Evolutionary conservation across 371 early-diverging fungal genomes (phyloP).

Genomic region (Mucor irregularis): DNA sequence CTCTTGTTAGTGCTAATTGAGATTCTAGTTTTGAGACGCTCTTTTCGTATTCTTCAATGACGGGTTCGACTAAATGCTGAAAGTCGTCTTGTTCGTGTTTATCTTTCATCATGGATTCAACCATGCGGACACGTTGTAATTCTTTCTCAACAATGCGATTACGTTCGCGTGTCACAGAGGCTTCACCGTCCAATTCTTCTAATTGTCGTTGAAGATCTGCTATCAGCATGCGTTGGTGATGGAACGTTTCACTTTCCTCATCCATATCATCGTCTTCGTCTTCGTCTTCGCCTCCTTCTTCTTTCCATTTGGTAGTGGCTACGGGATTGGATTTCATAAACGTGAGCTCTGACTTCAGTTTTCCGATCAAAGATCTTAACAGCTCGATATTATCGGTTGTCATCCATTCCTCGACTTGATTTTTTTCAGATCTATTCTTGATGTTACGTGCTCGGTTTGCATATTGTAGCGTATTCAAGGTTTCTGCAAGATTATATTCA

Average conservation of each 20-base stretch:
- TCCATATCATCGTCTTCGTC: slow-evolving; percentile 17
- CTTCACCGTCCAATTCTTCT: slow-evolving; percentile 44
- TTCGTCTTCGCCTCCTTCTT: slow-evolving; percentile 13
- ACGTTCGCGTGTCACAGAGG: slow-evolving; percentile 36
- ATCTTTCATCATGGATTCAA: slow-evolving; percentile 4
- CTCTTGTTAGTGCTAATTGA: slow-evolving; percentile 56
- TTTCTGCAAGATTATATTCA: slow-evolving; percentile 83
- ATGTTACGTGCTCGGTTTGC: slow-evolving; percentile 89
- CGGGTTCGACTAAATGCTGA: slow-evolving; percentile 63
- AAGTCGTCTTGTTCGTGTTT: slow-evolving; percentile 33
- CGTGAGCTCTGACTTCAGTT: slow-evolving; percentile 57
- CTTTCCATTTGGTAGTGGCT: neutral
- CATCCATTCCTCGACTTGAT: slow-evolving; percentile 69
- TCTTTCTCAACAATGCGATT: slow-evolving; percentile 42
- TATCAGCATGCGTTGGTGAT: slow-evolving; percentile 36
- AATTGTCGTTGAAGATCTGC: slow-evolving; percentile 46
- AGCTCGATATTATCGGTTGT: slow-evolving; percentile 61
- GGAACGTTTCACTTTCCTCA: slow-evolving; percentile 32
- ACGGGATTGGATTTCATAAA: slow-evolving; percentile 27
- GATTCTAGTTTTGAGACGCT: slow-evolving; percentile 57
- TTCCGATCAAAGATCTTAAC: slow-evolving; percentile 52
- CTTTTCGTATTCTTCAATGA: slow-evolving; percentile 71
- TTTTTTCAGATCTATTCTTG: slow-evolving; percentile 78
- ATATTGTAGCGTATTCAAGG: slow-evolving; percentile 89
- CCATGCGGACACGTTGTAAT: slow-evolving; percentile 25